Evolutionary conservation across 192 early-diverging fungal genomes (phyloP), one percentile per base, ranked within the genome.

Genomic region (Gonapodya sp.): DNA sequence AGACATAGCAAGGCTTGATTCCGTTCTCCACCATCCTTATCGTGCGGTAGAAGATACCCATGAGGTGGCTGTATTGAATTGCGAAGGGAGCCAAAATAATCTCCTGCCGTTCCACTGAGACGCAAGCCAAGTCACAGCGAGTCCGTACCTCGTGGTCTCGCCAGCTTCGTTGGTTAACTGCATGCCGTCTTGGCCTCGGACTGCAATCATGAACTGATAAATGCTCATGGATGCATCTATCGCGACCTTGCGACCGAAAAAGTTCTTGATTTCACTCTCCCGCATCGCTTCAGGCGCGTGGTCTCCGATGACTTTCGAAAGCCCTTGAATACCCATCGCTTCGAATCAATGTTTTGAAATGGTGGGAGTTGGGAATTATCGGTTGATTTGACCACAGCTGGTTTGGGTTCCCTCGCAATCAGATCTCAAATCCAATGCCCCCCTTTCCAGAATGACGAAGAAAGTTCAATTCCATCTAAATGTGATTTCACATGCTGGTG

Each of bases 171-270:
- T 96, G 16, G 92, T 93, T 73, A 99, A 87, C 81, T 95, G 92
- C 86, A 94, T 91, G 0, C 97, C 97, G 79, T 98, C 96, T 31
- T 88, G 86, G 77, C 89, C 88, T 34, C 97, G 90, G 37, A 99
- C 96, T 8, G 96, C 97, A 75, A 99, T 95, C 84, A 99, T 91
- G 87, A 99, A 99, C 88, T 99, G 97, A 84, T 99, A 99, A 73
- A 99, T 93, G 73, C 93, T 93, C 91, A 96, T 99, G 18, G 96
- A 97, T 31, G 97, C 97, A 83, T 99, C 97, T 73, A 99, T 94
- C 30, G 97, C 97, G 1, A 99, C 93, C 82, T 97, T 98, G 79
- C 95, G 92, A 0, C 96, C 95, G 84, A 97, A 96, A 36, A 92
- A 94, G 84, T 91, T 94, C 81, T 94, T 92, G 84, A 96, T 94